Percentiles rank a stretch among this genome's conserved stretches.
These are phyloP conservation scores for Erodium maritimum DNA, from an alignment of 345 rosid genomes.

Conservation along the genomic window DNA sequence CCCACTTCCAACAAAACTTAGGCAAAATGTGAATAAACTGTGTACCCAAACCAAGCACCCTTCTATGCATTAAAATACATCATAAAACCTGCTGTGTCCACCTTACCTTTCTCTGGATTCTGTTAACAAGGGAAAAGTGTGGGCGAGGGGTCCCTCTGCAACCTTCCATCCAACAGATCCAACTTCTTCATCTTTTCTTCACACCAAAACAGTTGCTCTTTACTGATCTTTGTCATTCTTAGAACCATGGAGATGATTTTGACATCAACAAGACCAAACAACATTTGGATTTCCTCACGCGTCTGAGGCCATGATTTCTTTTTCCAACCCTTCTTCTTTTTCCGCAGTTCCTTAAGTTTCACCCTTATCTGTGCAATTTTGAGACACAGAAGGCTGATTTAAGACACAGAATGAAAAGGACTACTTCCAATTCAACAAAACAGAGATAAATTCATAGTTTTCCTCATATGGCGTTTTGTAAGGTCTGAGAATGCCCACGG, in stretches of 20 bases:
- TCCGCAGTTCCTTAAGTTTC: conserved; percentile 56
- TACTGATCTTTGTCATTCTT: conserved; percentile 54
- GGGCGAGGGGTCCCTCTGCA: conserved; percentile 72
- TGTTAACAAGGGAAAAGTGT: conserved; percentile 69
- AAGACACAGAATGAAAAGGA: no score
- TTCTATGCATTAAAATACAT: no score
- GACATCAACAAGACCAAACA: conserved; percentile 56
- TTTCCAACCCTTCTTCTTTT: conserved; percentile 65
- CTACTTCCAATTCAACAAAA: no score
- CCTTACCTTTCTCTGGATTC: no score
- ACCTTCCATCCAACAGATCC: conserved; percentile 39
- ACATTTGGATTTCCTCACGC: conserved; percentile 44
- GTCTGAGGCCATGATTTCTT: conserved; percentile 75
- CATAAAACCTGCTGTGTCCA: no score
- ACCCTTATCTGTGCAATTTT: conserved; percentile 38
- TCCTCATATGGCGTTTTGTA: no score
- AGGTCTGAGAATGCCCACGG: no score
- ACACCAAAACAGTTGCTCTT: conserved; percentile 84
- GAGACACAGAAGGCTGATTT: no score
- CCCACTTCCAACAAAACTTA: no score
- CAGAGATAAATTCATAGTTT: no score
- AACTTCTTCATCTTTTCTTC: conserved; percentile 91
- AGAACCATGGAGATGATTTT: conserved; percentile 60
- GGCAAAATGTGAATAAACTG: no score
- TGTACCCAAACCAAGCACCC: no score